Evolutionary conservation across 352 stramenopile species (phyloP).

Genomic region (Phytophthora colocasiae): DNA sequence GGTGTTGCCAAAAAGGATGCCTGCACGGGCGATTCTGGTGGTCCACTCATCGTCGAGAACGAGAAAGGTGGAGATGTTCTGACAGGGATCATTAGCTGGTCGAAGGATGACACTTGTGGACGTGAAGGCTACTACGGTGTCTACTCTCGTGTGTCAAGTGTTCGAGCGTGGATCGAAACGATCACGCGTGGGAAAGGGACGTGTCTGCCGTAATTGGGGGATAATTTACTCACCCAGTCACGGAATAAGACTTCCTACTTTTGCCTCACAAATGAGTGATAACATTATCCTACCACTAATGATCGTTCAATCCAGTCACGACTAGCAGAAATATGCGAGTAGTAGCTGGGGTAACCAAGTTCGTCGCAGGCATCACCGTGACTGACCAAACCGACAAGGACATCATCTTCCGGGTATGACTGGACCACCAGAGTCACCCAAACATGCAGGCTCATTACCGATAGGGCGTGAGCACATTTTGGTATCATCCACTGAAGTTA

Average conservation of each 20-base stretch:
- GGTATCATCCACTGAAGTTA: no score
- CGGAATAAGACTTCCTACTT: no score
- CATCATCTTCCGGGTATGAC: no score
- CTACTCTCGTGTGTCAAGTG: conserved; percentile 37
- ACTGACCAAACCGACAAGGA: no score
- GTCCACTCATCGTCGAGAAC: conserved; percentile 39
- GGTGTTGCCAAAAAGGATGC: conserved; percentile 42
- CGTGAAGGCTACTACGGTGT: conserved; percentile 42
- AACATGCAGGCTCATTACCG: no score
- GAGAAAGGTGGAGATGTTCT: conserved; percentile 30
- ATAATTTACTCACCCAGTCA: no score
- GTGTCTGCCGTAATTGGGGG: conserved; percentile 2
- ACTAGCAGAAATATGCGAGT: conserved; percentile 46
- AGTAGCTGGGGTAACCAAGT: conserved; percentile 57
- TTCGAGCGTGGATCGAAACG: conserved; percentile 40
- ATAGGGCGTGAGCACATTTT: no score
- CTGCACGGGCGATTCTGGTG: conserved; percentile 57
- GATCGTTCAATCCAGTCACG: conserved; percentile 44
- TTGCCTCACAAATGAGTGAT: not conserved
- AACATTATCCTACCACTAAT: no score
- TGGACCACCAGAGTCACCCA: no score
- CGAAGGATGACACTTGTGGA: conserved; percentile 42
- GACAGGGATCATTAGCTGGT: conserved; percentile 56
- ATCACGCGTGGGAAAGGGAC: conserved; percentile 15
- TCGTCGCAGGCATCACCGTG: no score